phyloP scores from a whole-genome alignment of 2,329 filamentous ascomycete genomes.

The Ophiostoma piceae region DNA sequence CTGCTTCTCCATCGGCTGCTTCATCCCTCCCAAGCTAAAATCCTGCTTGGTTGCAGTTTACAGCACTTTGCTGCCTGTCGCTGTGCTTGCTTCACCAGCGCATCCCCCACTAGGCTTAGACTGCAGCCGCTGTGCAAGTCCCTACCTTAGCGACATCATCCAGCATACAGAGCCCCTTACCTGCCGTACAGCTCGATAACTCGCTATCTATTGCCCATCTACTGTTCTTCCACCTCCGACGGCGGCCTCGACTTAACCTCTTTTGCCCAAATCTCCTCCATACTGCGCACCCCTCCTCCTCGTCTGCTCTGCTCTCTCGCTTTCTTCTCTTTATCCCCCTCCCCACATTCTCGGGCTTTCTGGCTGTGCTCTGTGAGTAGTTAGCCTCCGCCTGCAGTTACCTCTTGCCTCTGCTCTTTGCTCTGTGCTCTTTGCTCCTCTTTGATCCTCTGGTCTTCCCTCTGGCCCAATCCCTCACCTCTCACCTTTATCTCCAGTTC shows the following conservation, averaged over 20 bases:
- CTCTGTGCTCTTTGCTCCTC: background rate
- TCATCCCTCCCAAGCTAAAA: conserved; percentile 5
- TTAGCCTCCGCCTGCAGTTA: background rate
- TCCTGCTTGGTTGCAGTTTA: background rate
- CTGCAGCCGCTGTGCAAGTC: background rate
- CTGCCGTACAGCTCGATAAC: background rate
- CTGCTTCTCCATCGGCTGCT: background rate
- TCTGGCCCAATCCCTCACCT: conserved; percentile 13
- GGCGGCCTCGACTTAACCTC: conserved; percentile 22
- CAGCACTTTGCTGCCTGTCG: background rate
- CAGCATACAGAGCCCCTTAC: conserved; percentile 1
- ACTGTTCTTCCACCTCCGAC: conserved; percentile 25
- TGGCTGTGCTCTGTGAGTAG: conserved; percentile 17
- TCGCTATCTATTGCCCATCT: conserved; percentile 20
- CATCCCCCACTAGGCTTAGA: background rate
- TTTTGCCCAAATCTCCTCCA: conserved; percentile 19
- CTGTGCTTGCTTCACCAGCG: background rate
- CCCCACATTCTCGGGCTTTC: conserved; percentile 20
- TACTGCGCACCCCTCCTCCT: conserved; percentile 19
- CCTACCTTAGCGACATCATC: background rate
- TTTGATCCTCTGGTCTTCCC: background rate
- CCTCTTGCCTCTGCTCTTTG: background rate
- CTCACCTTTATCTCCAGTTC: conserved; percentile 12
- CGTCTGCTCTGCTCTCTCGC: background rate
- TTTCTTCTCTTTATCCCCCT: conserved; percentile 19